phyloP scores from a whole-genome alignment of 164 flowering plant genomes.

The Platanus orientalis region DNA sequence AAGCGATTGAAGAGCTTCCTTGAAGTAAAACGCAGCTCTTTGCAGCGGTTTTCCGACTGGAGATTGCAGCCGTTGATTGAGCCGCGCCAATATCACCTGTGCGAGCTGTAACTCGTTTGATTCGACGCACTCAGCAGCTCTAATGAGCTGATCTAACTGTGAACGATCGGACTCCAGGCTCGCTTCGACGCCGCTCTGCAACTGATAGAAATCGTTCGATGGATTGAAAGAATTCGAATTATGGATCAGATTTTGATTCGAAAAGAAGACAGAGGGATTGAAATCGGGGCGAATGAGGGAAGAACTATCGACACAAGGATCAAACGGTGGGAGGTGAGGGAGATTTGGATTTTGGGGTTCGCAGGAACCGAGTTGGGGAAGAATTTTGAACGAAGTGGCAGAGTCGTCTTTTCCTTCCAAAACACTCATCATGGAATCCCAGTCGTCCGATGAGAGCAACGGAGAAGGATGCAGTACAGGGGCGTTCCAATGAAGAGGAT shows the following conservation, averaged over 20 bases:
- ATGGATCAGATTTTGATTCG: constrained; percentile 3
- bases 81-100: constrained; percentile 74
- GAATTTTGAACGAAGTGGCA: constrained; percentile 13
- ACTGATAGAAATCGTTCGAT: constrained; percentile 1
- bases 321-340: constrained; percentile 24
- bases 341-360: constrained; percentile 11
- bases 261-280: constrained; percentile 1
- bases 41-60: constrained; percentile 75
- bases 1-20: constrained; percentile 68
- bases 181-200: not conserved
- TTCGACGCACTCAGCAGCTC: constrained; percentile 68
- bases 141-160: constrained; percentile 56
- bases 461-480: constrained; percentile 8
- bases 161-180: constrained; percentile 39
- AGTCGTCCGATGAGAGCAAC: constrained; percentile 45
- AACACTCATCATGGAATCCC: constrained; percentile 64
- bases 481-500: constrained; percentile 33
- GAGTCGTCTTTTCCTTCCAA: constrained; percentile 53
- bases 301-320: constrained; percentile 18
- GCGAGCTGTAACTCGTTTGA: constrained; percentile 62
- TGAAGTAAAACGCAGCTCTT: constrained; percentile 82
- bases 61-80: constrained; percentile 60
- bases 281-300: constrained; percentile 16
- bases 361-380: constrained; percentile 8
- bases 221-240: constrained; percentile 6